Evolutionary conservation across 2,329 filamentous ascomycete species (phyloP), one percentile per base, ranked within the genome.

Genomic region (Aureobasidium subglaciale): DNA sequence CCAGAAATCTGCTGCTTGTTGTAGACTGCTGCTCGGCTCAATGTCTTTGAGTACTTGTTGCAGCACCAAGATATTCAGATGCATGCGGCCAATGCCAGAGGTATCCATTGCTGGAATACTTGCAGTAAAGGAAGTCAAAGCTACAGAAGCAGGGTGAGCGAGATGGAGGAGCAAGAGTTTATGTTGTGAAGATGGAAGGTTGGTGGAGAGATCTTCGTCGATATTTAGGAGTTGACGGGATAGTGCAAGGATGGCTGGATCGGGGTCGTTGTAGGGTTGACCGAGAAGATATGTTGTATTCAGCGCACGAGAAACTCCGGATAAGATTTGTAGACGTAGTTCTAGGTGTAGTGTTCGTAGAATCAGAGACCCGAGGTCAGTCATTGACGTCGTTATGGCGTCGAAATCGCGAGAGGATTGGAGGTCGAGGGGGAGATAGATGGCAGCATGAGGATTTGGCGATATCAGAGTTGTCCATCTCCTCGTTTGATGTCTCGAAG

Each of bases 41-140:
- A 99, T 85, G 62, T 95, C 95, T 75, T 96, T 96, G 55, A 99
- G 82, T 65, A 96, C 96, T 68, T 99, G 93, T 72, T 97, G 92
- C 50, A 99, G 76, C 37, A 99, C 93, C 22, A 96, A 79, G 46
- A 96, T 90, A 68, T 99, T 96, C 65, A 97, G 82, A 68, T 90
- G 86, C 82, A 99, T 90, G 34, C 90, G 82, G n/a, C 85, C 83
- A 58, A 86, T 88, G 38, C 93, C 93, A 63, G 87, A 82, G 24
- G 10, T 5, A 69, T 99, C 96, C 84, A 99, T 92, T 7, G 86
- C 84, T 48, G 84, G 83, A 41, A 92, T 87, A 66, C 82, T 80
- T 1, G 85, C 83, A 60, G 87, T 87, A 58, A 83, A 76, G 4
- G 64, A 61, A 34, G 96, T 83, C 2, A 97, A 83, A 65, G 87